phyloP scores from a whole-genome alignment of 768 basidiomycete species.

The Mycena leptocephala region DNA sequence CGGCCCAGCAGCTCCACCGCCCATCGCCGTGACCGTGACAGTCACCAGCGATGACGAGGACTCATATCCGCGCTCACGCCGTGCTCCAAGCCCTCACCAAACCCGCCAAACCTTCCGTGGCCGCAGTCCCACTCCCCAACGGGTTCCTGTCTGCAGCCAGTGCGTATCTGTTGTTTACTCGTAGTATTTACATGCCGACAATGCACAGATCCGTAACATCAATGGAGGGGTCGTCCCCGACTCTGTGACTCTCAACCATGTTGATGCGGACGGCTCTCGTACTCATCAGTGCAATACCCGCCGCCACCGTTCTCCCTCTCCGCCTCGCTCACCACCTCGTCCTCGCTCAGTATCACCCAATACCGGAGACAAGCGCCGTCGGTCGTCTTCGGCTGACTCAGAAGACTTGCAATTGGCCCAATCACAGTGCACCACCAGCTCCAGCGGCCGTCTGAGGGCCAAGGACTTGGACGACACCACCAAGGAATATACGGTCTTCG shows the following conservation, averaged over 20 bases:
- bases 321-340: neutral
- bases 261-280: neutral
- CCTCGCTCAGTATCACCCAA: no score
- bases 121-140: no score
- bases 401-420: neutral
- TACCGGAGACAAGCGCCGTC: neutral
- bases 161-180: neutral
- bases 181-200: neutral
- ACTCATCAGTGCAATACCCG: neutral
- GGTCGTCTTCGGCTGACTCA: neutral
- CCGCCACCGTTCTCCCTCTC: neutral
- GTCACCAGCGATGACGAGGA: neutral
- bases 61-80: neutral
- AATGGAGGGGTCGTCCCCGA: slow-evolving; percentile 6
- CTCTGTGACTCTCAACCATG: neutral
- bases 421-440: neutral
- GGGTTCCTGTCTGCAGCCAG: neutral
- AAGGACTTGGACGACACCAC: slow-evolving; percentile 26
- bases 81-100: no score
- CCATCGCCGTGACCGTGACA: neutral
- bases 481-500: slow-evolving; percentile 17
- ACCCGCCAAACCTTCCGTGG: no score
- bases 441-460: slow-evolving; percentile 30
- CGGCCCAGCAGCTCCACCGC: neutral
- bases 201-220: neutral